phyloP scores from a whole-genome alignment of 441 rosid genomes.

The Adansonia grandidieri region DNA sequence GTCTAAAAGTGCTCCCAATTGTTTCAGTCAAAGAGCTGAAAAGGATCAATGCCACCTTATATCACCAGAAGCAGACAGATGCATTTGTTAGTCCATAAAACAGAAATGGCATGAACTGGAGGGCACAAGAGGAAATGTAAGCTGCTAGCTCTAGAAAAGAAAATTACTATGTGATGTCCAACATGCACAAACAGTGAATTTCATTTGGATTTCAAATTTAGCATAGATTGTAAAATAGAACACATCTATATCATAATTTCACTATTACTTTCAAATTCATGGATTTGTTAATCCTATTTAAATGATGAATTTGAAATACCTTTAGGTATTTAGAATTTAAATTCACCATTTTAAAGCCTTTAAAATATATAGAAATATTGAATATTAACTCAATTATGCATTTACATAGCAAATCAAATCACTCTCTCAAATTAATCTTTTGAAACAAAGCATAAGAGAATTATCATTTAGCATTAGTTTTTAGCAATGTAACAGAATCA shows the following conservation, averaged over 20 bases:
- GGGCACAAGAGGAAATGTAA: not conserved
- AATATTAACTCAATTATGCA: no score
- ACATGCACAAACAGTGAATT: not conserved
- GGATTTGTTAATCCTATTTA: not conserved
- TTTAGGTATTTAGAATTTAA: no score
- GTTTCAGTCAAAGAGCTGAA: constrained; percentile 99
- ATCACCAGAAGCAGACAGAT: constrained; percentile 33
- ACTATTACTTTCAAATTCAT: not conserved
- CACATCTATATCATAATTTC: not conserved
- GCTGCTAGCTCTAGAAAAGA: not conserved
- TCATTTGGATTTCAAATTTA: not conserved
- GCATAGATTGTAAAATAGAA: not conserved
- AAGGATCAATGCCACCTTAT: constrained; percentile 91
- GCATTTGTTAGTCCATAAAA: constrained; percentile 18
- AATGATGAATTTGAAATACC: not conserved
- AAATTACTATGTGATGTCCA: not conserved
- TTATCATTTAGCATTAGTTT: not conserved
- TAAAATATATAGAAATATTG: no score
- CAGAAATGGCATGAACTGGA: not conserved
- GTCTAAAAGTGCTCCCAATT: constrained; percentile 85
- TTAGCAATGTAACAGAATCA: not conserved
- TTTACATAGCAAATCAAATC: no score
- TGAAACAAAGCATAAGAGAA: not conserved
- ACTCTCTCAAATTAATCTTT: no score
- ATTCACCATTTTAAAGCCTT: no score